Evolutionary conservation across 495 filamentous ascomycete genomes (phyloP), one percentile per base, ranked within the genome.

Genomic region (Aspergillus wentii): DNA sequence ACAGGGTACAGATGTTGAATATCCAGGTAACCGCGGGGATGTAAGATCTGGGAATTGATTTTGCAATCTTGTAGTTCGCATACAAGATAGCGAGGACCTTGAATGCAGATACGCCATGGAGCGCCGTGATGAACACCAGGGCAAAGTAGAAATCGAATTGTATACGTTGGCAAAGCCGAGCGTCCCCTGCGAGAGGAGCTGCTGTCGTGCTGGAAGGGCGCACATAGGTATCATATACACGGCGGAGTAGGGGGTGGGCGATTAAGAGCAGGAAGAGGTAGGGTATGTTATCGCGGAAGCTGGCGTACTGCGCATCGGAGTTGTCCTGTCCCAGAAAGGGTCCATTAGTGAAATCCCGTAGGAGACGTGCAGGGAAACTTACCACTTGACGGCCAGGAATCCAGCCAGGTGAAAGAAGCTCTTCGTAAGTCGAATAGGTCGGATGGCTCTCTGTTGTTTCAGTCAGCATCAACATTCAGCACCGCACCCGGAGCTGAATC

Each of bases 341-440:
- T 4, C 15, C 16, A 19, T 32, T 32, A 30, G 32, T 3, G 23
- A 35, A 19, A 26, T 27, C 17, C 5, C 3, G 17, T 6, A 44
- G 14, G 3, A 30, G 17, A 40, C 25, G 9, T 30, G 7, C 21
- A 14, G n/a, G n/a, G n/a, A n/a, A 19, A 62, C 82, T 58, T 70
- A 88, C 84, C 27, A 96, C 86, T 71, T 85, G 88, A 33, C 90
- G 86, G 11, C 92, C 92, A n/a, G 82, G 83, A 38, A 99, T 87
- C 92, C 92, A 99, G 39, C 92, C 94, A 8, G 78, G 71, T 1
- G 78, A 82, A 13, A 99, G 75, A 1, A 83, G 61, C 31, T 68
- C 61, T 42, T 82, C 70, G 54, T 82, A 97, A 44, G 78, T 86
- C 23, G 70, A 44, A 56, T 94, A 97, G 40, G 84, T 78, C 4